Evolutionary conservation across 2,329 filamentous ascomycete species (phyloP).

Genomic region (Macrophomina tecta): DNA sequence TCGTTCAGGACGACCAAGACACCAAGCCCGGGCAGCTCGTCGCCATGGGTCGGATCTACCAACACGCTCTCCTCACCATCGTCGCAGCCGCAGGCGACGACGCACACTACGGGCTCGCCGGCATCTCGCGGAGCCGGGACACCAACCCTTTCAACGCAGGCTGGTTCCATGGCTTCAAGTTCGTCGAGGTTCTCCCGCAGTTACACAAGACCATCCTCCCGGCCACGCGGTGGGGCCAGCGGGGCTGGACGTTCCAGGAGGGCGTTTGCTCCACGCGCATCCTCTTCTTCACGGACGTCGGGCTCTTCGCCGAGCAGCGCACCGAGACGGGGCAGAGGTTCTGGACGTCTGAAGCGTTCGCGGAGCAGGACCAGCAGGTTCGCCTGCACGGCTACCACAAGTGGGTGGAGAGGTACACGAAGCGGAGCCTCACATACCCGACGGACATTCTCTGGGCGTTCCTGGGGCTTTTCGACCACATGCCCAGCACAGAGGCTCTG

Average conservation of each 20-base stretch:
- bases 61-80: slow-evolving; percentile 28
- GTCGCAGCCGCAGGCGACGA: neutral
- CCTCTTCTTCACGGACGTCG: slow-evolving; percentile 23
- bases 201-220: too few relatives aligned
- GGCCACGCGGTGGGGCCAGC: slow-evolving; percentile 14
- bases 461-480: neutral
- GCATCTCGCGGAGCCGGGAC: neutral
- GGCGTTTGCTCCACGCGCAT: slow-evolving; percentile 28
- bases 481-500: neutral
- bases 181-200: neutral
- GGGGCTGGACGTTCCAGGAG: slow-evolving; percentile 30
- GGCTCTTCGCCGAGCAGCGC: neutral
- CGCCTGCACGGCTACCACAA: neutral
- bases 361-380: neutral
- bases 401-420: neutral
- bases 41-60: slow-evolving; percentile 32
- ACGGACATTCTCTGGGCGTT: neutral
- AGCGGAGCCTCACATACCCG: neutral
- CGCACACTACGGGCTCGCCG: neutral
- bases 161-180: neutral
- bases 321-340: neutral
- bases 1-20: slow-evolving; percentile 10
- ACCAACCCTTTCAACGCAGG: neutral
- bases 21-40: slow-evolving; percentile 25
- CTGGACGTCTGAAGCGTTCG: neutral